Conservation (phyloP, 345 rosid species). For the Lepidium africanum region DNA sequence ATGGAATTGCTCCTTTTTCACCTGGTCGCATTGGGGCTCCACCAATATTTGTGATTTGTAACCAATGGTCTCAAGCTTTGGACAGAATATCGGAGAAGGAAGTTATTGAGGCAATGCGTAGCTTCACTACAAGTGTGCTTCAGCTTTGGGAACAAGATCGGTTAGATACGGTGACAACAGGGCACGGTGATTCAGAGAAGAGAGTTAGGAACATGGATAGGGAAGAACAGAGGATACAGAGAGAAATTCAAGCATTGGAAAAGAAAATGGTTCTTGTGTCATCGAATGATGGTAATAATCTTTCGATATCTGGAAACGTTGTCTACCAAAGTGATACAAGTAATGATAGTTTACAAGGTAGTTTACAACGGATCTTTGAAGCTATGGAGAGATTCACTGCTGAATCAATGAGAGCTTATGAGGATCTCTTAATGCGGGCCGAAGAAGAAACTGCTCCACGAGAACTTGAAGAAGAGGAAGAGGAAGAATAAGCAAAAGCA, state of each 20-base stretch:
- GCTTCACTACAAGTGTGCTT: slow-evolving; percentile 53
- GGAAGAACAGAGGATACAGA: slow-evolving; percentile 82
- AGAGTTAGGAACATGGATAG: slow-evolving; percentile 54
- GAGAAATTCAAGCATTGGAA: slow-evolving; percentile 81
- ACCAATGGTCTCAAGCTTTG: slow-evolving; percentile 90
- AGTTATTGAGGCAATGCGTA: slow-evolving; percentile 69
- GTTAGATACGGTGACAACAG: slow-evolving; percentile 42
- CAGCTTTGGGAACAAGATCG: slow-evolving; percentile 83
- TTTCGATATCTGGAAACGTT: slow-evolving; percentile 30
- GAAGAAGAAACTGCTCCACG: slow-evolving; percentile 53
- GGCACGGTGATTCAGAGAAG: slow-evolving; percentile 57
- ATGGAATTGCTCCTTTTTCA: slow-evolving; percentile 82
- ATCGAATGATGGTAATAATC: slow-evolving; percentile 21
- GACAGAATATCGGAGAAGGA: slow-evolving; percentile 77
- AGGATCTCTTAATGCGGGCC: slow-evolving; percentile 66
- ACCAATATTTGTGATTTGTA: slow-evolving; percentile 78
- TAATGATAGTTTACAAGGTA: slow-evolving; percentile 55
- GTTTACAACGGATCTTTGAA: slow-evolving; percentile 63
- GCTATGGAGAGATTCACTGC: slow-evolving; percentile 84
- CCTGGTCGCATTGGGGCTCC: slow-evolving; percentile 98
- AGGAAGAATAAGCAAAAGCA: slow-evolving; percentile 17
- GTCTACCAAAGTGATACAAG: slow-evolving; percentile 76
- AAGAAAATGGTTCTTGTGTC: slow-evolving; percentile 55
- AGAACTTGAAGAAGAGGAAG: slow-evolving; percentile 36
- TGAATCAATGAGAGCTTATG: slow-evolving; percentile 60